These are phyloP conservation scores for Brettanomyces naardenensis DNA, from an alignment of 805 yeast species.

Conservation along the genomic window DNA sequence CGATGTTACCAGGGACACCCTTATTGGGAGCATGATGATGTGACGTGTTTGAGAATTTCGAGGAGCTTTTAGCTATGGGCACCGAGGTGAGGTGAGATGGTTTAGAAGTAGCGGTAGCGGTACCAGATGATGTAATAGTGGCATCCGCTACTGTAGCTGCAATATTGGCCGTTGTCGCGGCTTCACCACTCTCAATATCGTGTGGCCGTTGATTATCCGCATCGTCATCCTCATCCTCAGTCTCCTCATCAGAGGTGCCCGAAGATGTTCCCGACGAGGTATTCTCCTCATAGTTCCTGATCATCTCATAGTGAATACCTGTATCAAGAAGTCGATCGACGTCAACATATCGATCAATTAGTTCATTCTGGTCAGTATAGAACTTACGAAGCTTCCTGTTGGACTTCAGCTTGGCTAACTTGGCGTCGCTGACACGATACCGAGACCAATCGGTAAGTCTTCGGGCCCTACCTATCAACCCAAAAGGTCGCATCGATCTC, in stretches of 20 bases:
- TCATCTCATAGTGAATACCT: constrained; percentile 59
- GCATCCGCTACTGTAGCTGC: too few species aligned
- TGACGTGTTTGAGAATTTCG: too few species aligned
- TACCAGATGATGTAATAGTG: too few species aligned
- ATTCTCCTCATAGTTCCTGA: constrained; percentile 45
- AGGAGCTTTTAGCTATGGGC: too few species aligned
- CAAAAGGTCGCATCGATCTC: constrained; percentile 37
- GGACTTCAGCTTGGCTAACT: constrained; percentile 19
- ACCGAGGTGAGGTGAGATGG: too few species aligned
- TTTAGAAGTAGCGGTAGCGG: background rate
- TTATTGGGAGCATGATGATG: background rate
- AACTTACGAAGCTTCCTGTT: constrained; percentile 18
- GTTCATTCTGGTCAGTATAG: constrained; percentile 52
- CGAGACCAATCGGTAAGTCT: constrained; percentile 36
- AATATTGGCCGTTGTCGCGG: too few species aligned
- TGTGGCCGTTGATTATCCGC: background rate
- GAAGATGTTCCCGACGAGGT: constrained; percentile 18
- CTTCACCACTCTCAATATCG: background rate
- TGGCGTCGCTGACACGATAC: constrained; percentile 15
- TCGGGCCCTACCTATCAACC: constrained; percentile 34
- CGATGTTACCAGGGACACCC: constrained; percentile 52
- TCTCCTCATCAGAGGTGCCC: constrained; percentile 4
- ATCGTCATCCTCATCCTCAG: constrained; percentile 3
- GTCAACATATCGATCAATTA: constrained; percentile 47
- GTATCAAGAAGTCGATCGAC: constrained; percentile 64